Conservation (phyloP, 371 early-diverging fungal genomes). For the Actinomortierella wolfii region DNA sequence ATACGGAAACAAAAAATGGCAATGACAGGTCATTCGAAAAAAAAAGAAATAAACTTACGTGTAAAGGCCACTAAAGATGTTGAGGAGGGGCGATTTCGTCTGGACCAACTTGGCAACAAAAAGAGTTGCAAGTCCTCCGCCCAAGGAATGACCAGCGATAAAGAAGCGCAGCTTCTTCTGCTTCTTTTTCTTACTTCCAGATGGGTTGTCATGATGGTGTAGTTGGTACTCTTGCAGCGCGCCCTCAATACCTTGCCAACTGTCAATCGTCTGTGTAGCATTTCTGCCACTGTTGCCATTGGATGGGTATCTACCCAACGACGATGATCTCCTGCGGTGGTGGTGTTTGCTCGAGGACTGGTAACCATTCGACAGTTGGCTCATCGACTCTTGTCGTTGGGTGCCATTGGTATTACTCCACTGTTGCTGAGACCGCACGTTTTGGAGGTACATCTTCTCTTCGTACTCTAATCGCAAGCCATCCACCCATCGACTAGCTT, state of each 20-base stretch:
- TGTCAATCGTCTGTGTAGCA: no score
- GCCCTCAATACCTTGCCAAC: no score
- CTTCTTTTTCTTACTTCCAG: slow-evolving; percentile 11
- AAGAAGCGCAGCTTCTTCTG: slow-evolving; percentile 44
- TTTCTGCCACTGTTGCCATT: no score
- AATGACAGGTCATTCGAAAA: neutral
- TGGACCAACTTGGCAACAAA: slow-evolving; percentile 66
- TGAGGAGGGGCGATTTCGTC: slow-evolving; percentile 55
- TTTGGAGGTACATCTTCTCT: slow-evolving; percentile 22
- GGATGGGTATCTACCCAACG: no score
- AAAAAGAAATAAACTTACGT: slow-evolving; percentile 36
- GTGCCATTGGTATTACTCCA: no score
- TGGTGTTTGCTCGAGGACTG: no score
- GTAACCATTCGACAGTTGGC: neutral
- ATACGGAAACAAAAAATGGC: neutral
- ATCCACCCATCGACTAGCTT: slow-evolving; percentile 44
- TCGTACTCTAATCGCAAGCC: slow-evolving; percentile 41
- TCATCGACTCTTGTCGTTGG: slow-evolving; percentile 1
- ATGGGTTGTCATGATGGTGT: neutral
- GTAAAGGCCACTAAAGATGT: slow-evolving; percentile 60
- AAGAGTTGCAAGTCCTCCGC: slow-evolving; percentile 45
- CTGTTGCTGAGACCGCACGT: no score
- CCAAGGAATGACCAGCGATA: slow-evolving; percentile 39
- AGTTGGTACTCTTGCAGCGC: no score
- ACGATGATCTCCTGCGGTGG: no score